phyloP scores from a whole-genome alignment of 2,329 filamentous ascomycete genomes.

The Neofusicoccum ribis region DNA sequence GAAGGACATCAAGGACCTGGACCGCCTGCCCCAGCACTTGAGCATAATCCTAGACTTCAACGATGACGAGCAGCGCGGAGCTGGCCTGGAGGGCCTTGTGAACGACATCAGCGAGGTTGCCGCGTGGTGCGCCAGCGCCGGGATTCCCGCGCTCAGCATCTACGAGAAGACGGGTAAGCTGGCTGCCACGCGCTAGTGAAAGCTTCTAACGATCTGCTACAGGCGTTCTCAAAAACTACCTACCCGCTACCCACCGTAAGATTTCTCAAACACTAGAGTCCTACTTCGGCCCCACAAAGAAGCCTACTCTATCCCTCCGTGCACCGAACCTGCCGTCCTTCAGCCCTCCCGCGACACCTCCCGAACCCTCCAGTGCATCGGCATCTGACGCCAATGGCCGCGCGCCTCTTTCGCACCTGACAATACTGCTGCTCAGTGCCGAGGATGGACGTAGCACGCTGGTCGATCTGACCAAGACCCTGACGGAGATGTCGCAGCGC shows the following conservation, averaged over 20 bases:
- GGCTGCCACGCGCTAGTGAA: not conserved
- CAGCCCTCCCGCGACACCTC: constrained; percentile 47
- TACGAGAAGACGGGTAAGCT: constrained; percentile 85
- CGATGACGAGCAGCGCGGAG: constrained; percentile 61
- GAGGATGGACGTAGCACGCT: constrained; percentile 91
- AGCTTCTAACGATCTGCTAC: not conserved
- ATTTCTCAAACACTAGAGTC: constrained; percentile 77
- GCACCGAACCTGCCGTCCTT: constrained; percentile 69
- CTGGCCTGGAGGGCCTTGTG: constrained; percentile 77
- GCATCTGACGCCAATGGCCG: constrained; percentile 34
- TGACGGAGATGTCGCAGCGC: constrained; percentile 92
- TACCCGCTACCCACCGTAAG: constrained; percentile 78
- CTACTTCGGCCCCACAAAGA: constrained; percentile 75
- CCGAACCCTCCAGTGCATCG: constrained; percentile 37
- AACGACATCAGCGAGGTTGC: constrained; percentile 89
- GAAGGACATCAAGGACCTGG: constrained; percentile 75
- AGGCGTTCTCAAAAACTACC: constrained; percentile 88
- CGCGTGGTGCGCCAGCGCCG: constrained; percentile 89
- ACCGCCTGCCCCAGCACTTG: constrained; percentile 77
- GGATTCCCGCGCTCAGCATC: constrained; percentile 82
- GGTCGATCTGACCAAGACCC: constrained; percentile 90
- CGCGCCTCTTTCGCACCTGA: constrained; percentile 46
- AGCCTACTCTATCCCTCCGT: constrained; percentile 69
- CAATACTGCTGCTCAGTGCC: constrained; percentile 77
- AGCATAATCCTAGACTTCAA: constrained; percentile 82